Percentiles rank a stretch among this genome's conserved stretches.
Evolutionary conservation across 139 green algal genomes (phyloP).

Genomic region (Pleodorina starrii): DNA sequence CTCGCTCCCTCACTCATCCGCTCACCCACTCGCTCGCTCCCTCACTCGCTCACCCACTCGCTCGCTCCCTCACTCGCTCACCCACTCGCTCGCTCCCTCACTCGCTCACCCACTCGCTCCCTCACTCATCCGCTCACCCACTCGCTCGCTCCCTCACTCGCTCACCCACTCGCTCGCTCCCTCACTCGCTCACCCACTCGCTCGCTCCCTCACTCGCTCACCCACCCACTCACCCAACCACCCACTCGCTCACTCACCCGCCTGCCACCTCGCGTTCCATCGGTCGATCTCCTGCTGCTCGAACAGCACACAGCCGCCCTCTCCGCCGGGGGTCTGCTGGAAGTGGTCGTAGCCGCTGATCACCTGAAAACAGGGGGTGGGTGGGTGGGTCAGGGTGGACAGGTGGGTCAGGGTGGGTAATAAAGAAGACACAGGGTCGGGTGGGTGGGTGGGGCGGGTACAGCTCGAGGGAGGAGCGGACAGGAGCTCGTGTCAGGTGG

Average conservation of each 20-base stretch:
- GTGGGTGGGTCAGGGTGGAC: background rate
- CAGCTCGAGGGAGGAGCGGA: too few relatives aligned
- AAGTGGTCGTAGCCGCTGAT: constrained; percentile 66
- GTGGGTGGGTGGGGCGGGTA: too few relatives aligned
- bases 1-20: background rate
- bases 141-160: too few relatives aligned
- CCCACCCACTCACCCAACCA: background rate
- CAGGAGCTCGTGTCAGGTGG: too few relatives aligned
- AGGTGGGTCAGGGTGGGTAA: too few relatives aligned
- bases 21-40: background rate
- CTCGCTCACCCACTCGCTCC: background rate
- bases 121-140: background rate
- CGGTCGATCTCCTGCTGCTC: constrained; percentile 76
- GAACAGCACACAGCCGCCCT: constrained; percentile 66
- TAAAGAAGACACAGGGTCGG: too few relatives aligned
- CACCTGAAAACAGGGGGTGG: background rate
- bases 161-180: background rate
- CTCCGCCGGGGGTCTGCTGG: background rate
- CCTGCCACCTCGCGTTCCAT: constrained; percentile 60
- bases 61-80: background rate
- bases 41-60: background rate
- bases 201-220: background rate
- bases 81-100: too few relatives aligned
- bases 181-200: background rate
- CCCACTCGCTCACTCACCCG: background rate